These are phyloP conservation scores for Puccinellia tenuiflora DNA, from an alignment of 176 grass and related monocot species.

Conservation along the genomic window DNA sequence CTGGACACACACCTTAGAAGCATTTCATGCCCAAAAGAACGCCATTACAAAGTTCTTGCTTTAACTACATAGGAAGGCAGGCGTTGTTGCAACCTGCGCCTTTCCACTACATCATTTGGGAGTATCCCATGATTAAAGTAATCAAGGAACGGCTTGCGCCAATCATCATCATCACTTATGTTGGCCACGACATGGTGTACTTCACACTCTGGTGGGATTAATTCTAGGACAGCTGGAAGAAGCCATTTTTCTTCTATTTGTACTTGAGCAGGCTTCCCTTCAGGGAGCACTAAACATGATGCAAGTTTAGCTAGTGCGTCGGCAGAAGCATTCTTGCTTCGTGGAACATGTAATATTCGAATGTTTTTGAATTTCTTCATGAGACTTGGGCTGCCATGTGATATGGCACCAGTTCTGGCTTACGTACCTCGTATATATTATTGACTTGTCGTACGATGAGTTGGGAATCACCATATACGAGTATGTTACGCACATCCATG, in stretches of 20 bases:
- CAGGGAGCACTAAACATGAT: background rate
- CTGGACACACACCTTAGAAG: background rate
- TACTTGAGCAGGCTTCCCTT: background rate
- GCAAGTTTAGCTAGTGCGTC: background rate
- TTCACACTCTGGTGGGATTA: background rate
- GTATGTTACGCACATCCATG: background rate
- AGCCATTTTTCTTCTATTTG: background rate
- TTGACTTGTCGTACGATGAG: background rate
- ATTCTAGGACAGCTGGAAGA: background rate
- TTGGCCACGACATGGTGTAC: background rate
- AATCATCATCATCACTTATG: background rate
- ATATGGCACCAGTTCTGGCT: background rate
- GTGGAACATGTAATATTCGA: background rate
- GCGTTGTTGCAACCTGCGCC: background rate
- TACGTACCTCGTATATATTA: background rate
- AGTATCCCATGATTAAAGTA: background rate
- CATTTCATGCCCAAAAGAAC: background rate
- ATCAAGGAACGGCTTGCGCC: background rate
- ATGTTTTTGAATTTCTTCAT: background rate
- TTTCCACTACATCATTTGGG: background rate
- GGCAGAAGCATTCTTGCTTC: background rate
- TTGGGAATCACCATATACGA: background rate
- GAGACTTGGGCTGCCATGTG: background rate
- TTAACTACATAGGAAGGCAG: background rate
- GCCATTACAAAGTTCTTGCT: background rate